A percentile compares a stretch with the other conserved stretches of the same genome.
Evolutionary conservation across 345 rosid genomes (phyloP).

Genomic region (Eucalyptus shirleyi): DNA sequence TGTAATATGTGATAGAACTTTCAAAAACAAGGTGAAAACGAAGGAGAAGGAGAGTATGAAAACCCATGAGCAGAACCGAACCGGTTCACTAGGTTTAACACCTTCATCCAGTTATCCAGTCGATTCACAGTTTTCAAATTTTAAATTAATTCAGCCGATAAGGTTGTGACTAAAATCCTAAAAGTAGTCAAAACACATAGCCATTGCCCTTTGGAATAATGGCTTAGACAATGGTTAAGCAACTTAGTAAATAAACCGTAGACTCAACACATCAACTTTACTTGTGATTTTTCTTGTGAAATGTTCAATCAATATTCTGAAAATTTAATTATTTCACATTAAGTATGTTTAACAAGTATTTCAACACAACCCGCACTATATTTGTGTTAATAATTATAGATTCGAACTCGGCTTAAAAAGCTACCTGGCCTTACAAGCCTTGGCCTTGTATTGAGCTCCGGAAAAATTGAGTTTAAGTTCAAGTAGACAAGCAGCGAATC

Average conservation of each 20-base stretch:
- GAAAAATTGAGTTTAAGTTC: too few relatives aligned
- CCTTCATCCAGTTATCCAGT: not conserved
- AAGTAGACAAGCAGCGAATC: too few relatives aligned
- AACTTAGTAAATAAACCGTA: too few relatives aligned
- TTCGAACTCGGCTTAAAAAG: too few relatives aligned
- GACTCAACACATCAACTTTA: not conserved
- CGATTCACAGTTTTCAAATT: not conserved
- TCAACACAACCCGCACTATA: not conserved
- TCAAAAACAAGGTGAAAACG: not conserved
- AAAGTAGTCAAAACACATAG: not conserved
- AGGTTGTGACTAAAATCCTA: not conserved
- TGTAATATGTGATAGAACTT: not conserved
- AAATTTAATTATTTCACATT: too few relatives aligned
- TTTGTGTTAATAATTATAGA: too few relatives aligned
- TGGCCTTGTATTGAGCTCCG: too few relatives aligned
- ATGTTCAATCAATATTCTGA: not conserved
- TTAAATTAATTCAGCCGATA: too few relatives aligned
- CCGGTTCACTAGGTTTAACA: not conserved
- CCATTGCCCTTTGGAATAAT: not conserved
- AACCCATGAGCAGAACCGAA: not conserved
- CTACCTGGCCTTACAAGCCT: too few relatives aligned
- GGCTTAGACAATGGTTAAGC: not conserved
- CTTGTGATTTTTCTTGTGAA: not conserved
- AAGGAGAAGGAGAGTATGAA: not conserved
- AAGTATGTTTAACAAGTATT: not conserved